Evolutionary conservation across 2,329 filamentous ascomycete genomes (phyloP), one percentile per base, ranked within the genome.

Genomic region (Penicillium palitans): DNA sequence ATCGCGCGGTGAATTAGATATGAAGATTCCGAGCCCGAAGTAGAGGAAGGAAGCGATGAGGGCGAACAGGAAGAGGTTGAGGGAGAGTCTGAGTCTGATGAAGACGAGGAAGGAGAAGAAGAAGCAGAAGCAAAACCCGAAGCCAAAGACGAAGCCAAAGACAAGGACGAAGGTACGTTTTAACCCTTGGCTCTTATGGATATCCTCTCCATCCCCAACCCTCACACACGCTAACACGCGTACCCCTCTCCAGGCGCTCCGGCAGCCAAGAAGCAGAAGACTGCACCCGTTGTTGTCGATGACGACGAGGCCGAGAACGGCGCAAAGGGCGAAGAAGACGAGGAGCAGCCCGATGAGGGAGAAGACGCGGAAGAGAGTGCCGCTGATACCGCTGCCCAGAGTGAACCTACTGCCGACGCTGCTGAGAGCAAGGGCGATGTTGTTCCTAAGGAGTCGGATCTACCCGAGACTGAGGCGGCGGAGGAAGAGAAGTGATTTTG

Each of bases 251-350:
- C 50, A 68, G 69, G 58, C 27, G 64, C 68, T 27, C 69, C 70
- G 6, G 66, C 65, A 41, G 48, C 70, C 35, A 74, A 74, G 63
- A 72, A 72, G 58, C 71, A 61, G 56, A 73, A 73, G 66, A 73
- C 70, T 15, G 68, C 59, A 15, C 59, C 70, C 13, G 46, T 57
- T n/a, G 57, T 59, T 27, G 62, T 60, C n/a, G 62, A 48, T n/a
- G 60, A 66, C 12, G 59, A 42, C 5, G 44, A 67, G 47, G 66
- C 56, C 21, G 53, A 63, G 48, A 65, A 67, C 24, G 66, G 61
- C 19, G 59, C 62, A 55, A 59, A 64, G 51, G 69, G 68, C 33
- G 67, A 61, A 6, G 19, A 37, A 13, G 62, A 56, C 1, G 65
- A 63, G 3, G 67, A 62, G 12, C 67, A 62, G 12, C 67, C 50